Evolutionary conservation across 345 rosid species (phyloP).

Genomic region (Gynandropsis gynandra): DNA sequence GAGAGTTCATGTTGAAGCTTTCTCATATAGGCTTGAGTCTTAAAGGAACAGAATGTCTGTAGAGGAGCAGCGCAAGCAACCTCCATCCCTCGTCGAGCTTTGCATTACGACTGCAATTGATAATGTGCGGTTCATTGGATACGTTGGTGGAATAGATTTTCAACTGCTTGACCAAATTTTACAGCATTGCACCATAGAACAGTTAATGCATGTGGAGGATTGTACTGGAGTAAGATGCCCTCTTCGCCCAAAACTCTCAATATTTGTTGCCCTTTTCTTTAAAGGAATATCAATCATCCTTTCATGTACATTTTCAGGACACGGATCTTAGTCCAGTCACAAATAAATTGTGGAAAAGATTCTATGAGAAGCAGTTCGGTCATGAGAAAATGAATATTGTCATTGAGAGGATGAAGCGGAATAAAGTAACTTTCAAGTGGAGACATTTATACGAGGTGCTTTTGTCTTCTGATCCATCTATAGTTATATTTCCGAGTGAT

Average conservation of each 20-base stretch:
- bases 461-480: constrained; percentile 2
- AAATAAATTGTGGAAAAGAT: constrained; percentile 66
- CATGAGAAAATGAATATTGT: constrained; percentile 27
- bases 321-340: constrained; percentile 80
- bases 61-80: constrained; percentile 23
- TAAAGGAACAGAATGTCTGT: constrained; percentile 17
- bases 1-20: constrained; percentile 3
- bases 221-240: constrained; percentile 41
- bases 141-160: constrained; percentile 76
- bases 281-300: background rate
- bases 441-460: constrained; percentile 57
- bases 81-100: constrained; percentile 78
- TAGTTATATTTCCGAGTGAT: background rate
- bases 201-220: constrained; percentile 67
- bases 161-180: constrained; percentile 68
- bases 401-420: constrained; percentile 51
- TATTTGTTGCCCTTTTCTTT: constrained; percentile 3
- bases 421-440: constrained; percentile 56
- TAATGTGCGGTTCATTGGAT: constrained; percentile 64
- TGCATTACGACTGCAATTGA: constrained; percentile 51
- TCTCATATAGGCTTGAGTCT: background rate
- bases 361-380: constrained; percentile 58
- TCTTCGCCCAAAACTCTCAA: background rate
- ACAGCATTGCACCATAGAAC: constrained; percentile 66
- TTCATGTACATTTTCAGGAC: constrained; percentile 37